Conservation (phyloP, 1,284 basidiomycete species). For the Rhizopogon parksii region DNA sequence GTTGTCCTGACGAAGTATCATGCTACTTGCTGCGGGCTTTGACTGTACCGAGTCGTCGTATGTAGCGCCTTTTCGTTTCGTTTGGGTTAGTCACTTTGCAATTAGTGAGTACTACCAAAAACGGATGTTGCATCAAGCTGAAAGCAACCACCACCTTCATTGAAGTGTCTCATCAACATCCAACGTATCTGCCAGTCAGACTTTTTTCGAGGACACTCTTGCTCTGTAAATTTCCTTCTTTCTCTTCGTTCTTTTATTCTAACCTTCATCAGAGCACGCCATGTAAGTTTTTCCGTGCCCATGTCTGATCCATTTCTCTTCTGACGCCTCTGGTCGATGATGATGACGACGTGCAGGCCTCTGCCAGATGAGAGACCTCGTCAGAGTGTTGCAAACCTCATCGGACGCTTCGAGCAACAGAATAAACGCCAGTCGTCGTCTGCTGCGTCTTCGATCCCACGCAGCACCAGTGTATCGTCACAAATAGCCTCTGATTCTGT, state of each 20-base stretch:
- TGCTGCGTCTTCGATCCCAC: constrained; percentile 32
- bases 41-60: background rate
- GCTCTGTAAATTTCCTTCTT: constrained; percentile 12
- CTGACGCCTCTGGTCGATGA: constrained; percentile 10
- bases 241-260: constrained; percentile 10
- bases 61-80: background rate
- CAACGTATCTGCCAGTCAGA: constrained; percentile 6
- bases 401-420: constrained; percentile 75
- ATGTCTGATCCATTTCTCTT: constrained; percentile 5
- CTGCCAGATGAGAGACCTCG: constrained; percentile 78
- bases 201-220: constrained; percentile 2
- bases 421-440: constrained; percentile 50
- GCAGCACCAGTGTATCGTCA: constrained; percentile 58
- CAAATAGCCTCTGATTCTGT: constrained; percentile 55
- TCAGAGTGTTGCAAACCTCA: constrained; percentile 75
- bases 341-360: constrained; percentile 42
- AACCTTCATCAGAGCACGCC: constrained; percentile 16
- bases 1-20: constrained; percentile 8
- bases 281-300: constrained; percentile 22
- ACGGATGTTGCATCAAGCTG: constrained; percentile 11
- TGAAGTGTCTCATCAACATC: constrained; percentile 11
- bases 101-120: constrained; percentile 14
- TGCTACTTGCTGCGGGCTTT: background rate
- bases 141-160: constrained; percentile 19
- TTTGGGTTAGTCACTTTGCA: background rate